Base-by-base conservation (phyloP, 2,329 filamentous ascomycete species). In the Juglanconis sp. region DNA sequence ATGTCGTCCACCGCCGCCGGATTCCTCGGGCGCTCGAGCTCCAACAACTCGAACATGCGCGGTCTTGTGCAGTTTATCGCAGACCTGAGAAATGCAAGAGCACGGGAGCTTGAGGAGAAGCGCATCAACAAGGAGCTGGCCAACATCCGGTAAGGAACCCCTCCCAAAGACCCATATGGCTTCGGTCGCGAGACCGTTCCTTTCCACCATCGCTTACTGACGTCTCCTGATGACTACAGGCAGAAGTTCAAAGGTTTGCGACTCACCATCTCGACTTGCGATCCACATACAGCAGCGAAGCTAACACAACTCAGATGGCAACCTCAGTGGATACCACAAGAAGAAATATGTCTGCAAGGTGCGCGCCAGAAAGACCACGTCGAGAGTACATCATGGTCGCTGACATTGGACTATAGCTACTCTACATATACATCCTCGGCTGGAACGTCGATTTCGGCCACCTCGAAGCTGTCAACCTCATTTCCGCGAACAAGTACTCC, bases 341-440 rank as follows among this genome's bases (percentile, higher is more conserved):
- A 99, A 99, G 85, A 99, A 99, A 90, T 99, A 99, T 74, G 95
- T 99, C 67, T 99, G 95, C 91, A 99, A 99, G 81, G 84, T 87
- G 77, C 58, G 73, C 56, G 5, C n/a, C 35, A 44, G 50, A 38
- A 35, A 62, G 68, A 59, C 15, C 6, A 36, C 56, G 35, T 30
- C 32, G 31, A 15, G 31, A 57, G 46, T 32, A 11, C 3, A 7
- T 10, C 24, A 5, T 50, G 32, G 13, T 17, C 44, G 32, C 61
- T 63, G 56, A 66, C 73, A 60, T 35, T 34, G 8, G n/a, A n/a
- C 44, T 13, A 56, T 66, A 85, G 87, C 86, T 99, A 67, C 82
- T 99, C 64, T 99, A 99, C 76, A 98, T 99, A 70, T 99, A 99
- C 76, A 99, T 99, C 63, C 85, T 99, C 66, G 95, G 95, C 53